Conservation (phyloP, 179 eudicot species). For the Actinidia arguta region DNA sequence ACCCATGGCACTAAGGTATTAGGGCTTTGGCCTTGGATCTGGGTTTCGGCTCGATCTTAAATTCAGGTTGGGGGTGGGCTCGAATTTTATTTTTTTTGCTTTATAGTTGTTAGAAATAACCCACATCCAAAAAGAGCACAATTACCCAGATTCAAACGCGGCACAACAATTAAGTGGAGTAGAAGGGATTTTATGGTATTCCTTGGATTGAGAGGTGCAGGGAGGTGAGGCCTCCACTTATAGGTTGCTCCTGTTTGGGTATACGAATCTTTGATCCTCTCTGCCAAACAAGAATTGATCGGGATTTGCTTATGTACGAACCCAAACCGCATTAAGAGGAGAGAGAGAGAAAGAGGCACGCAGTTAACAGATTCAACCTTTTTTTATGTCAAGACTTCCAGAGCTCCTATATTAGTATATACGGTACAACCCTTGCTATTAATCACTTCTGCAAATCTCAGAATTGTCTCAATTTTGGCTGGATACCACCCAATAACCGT, state of each 20-base stretch:
- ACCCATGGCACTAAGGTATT: too few relatives aligned
- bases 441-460: constrained; percentile 16
- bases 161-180: neutral
- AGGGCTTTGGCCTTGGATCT: too few relatives aligned
- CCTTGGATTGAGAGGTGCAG: constrained; percentile 5
- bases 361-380: constrained; percentile 6
- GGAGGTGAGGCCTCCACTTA: neutral
- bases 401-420: too few relatives aligned
- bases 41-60: too few relatives aligned
- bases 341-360: neutral
- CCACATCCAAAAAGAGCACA: too few relatives aligned
- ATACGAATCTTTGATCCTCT: constrained; percentile 20
- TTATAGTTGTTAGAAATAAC: too few relatives aligned
- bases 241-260: constrained; percentile 25
- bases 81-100: too few relatives aligned
- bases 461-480: constrained; percentile 11
- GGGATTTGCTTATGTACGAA: constrained; percentile 14
- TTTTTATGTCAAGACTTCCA: neutral
- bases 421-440: constrained; percentile 21
- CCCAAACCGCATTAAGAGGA: neutral
- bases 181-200: constrained; percentile 7
- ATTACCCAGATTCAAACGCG: too few relatives aligned
- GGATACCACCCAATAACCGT: constrained; percentile 4
- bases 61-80: too few relatives aligned
- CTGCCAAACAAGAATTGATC: constrained; percentile 23